Evolutionary conservation across 257 asterid species (phyloP).

Genomic region (Haberlea rhodopensis): DNA sequence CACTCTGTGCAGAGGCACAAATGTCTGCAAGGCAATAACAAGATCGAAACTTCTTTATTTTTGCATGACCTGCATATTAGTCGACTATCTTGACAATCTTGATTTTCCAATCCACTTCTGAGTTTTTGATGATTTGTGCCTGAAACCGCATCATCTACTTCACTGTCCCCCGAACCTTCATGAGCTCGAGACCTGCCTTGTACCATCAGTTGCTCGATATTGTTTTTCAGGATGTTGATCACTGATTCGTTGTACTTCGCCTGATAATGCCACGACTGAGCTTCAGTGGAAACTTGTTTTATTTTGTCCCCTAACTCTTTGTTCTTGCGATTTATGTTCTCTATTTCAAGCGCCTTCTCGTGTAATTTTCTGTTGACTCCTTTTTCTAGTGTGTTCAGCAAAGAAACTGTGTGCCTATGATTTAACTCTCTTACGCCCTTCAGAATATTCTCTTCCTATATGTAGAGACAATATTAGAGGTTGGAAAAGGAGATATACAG

Average conservation of each 20-base stretch:
- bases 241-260: no score
- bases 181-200: conserved; percentile 41
- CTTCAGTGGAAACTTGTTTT: no score
- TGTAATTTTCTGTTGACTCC: conserved; percentile 43
- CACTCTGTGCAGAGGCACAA: conserved; percentile 64
- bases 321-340: conserved; percentile 48
- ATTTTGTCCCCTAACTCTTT: no score
- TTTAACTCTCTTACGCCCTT: no score
- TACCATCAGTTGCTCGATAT: conserved; percentile 58
- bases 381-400: conserved; percentile 45
- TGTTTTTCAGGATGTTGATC: conserved; percentile 53
- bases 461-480: conserved; percentile 7
- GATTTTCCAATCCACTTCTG: no score
- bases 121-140: conserved; percentile 41
- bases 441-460: no score
- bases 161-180: conserved; percentile 77
- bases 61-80: conserved; percentile 51
- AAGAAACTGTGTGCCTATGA: no score
- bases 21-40: no score
- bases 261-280: no score
- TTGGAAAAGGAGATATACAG: conserved; percentile 14
- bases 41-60: conserved; percentile 35
- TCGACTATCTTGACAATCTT: conserved; percentile 8
- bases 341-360: conserved; percentile 60
- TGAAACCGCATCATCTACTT: conserved; percentile 59